Conservation (phyloP, 306 rosid genomes). For the Cucurbita maxima region DNA sequence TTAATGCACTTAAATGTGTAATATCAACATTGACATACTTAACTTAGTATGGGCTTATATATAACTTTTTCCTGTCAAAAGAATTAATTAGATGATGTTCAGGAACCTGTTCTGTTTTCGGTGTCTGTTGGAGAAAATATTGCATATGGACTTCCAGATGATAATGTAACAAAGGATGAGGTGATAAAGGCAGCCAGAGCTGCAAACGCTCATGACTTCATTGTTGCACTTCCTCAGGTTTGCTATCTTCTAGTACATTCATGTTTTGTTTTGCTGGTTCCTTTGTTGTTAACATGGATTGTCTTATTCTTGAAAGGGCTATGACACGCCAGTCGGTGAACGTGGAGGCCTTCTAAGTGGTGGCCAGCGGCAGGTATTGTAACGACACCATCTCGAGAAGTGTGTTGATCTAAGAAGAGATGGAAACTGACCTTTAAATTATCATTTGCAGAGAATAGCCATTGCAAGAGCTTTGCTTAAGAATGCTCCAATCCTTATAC, state of each 20-base stretch:
- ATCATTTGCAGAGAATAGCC: conserved; percentile 61
- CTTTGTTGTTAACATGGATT: conserved; percentile 1
- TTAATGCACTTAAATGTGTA: neutral
- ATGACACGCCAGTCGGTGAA: conserved; percentile 88
- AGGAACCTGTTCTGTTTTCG: conserved; percentile 95
- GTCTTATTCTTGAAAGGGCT: conserved; percentile 37
- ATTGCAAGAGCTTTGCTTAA: conserved; percentile 85
- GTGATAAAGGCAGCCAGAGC: conserved; percentile 95
- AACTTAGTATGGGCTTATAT: neutral
- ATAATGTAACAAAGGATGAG: conserved; percentile 69
- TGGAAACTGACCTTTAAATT: conserved; percentile 14
- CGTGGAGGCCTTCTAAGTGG: conserved; percentile 94
- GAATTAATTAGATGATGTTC: conserved; percentile 1
- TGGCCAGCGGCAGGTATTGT: conserved; percentile 85
- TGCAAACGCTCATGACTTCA: conserved; percentile 94
- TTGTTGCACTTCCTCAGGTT: conserved; percentile 90
- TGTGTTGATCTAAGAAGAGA: neutral
- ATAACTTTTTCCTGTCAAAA: neutral
- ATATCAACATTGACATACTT: neutral
- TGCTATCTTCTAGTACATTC: conserved; percentile 3
- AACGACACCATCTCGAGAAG: neutral
- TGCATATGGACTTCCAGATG: conserved; percentile 96
- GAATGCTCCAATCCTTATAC: conserved; percentile 78
- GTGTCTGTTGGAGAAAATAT: conserved; percentile 94
- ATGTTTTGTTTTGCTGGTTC: neutral